Percentiles rank a stretch among this genome's conserved stretches.
These are phyloP conservation scores for Phlebopus sp. DNA, from an alignment of 1,284 basidiomycete species.

Conservation along the genomic window DNA sequence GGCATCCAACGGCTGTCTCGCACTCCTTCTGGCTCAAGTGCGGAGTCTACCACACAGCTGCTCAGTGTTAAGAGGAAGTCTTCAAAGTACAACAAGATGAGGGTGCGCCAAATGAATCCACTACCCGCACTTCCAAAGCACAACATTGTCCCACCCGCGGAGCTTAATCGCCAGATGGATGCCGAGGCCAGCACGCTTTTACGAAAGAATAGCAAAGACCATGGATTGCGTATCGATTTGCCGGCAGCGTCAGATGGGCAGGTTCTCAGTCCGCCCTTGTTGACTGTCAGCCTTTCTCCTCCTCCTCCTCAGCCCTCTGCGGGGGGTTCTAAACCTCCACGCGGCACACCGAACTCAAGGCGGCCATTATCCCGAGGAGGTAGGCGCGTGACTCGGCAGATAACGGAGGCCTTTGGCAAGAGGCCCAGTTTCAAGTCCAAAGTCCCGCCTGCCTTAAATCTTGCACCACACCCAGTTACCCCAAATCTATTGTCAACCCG, in stretches of 20 bases:
- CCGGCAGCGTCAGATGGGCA: neutral
- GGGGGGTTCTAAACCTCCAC: constrained; percentile 1
- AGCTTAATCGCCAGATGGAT: constrained; percentile 12
- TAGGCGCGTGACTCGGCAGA: neutral
- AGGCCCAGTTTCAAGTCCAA: constrained; percentile 6
- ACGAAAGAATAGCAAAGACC: neutral
- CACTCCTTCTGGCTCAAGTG: constrained; percentile 14
- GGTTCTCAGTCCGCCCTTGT: neutral
- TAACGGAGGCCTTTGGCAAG: neutral
- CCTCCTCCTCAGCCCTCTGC: constrained; percentile 25
- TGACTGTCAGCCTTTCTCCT: constrained; percentile 20
- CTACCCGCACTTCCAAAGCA: neutral
- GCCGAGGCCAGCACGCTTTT: neutral
- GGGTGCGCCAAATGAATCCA: constrained; percentile 1
- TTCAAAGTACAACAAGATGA: constrained; percentile 4
- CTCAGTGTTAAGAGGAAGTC: constrained; percentile 7
- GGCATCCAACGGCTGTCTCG: constrained; percentile 9
- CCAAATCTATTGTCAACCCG: constrained; percentile 1
- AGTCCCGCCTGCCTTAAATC: constrained; percentile 7
- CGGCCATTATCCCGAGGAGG: neutral
- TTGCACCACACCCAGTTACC: neutral
- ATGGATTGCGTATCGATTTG: constrained; percentile 3
- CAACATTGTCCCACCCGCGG: constrained; percentile 3
- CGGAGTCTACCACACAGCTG: constrained; percentile 17
- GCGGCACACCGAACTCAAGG: neutral